Percentiles rank a stretch among this genome's conserved stretches.
phyloP scores from a whole-genome alignment of 2,329 filamentous ascomycete species.

The Scedosporium dehoogii region DNA sequence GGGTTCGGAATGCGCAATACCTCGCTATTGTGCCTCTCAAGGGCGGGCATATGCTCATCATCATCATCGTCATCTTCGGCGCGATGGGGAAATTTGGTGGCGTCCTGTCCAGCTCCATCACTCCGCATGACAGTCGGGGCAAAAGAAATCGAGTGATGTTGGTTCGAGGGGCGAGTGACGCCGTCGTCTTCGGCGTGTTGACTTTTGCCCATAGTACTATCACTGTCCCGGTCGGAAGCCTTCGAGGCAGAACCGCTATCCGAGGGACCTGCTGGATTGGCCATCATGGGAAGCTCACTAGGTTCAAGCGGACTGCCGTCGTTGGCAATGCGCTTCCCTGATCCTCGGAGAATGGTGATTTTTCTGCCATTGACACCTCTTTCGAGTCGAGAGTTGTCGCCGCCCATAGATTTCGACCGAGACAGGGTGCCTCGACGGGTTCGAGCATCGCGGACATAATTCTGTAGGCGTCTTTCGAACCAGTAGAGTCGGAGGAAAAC shows the following conservation, averaged over 20 bases:
- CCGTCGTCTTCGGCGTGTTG: slow-evolving; percentile 4
- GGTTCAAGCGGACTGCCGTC: slow-evolving; percentile 31
- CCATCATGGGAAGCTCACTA: not conserved
- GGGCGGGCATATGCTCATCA: slow-evolving; percentile 25
- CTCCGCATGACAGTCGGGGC: slow-evolving; percentile 55
- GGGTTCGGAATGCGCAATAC: slow-evolving; percentile 85
- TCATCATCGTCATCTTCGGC: slow-evolving; percentile 6
- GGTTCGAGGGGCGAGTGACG: not conserved
- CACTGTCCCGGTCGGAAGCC: slow-evolving; percentile 4
- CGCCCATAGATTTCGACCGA: slow-evolving; percentile 43
- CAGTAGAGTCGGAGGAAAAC: slow-evolving; percentile 92
- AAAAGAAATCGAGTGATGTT: slow-evolving; percentile 46
- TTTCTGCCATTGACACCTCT: slow-evolving; percentile 53
- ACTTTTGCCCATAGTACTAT: slow-evolving; percentile 2
- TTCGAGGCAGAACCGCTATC: slow-evolving; percentile 3
- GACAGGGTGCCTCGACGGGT: slow-evolving; percentile 53
- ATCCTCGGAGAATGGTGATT: slow-evolving; percentile 56
- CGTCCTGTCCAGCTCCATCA: slow-evolving; percentile 41
- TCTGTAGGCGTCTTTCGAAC: slow-evolving; percentile 94
- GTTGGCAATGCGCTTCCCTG: slow-evolving; percentile 49
- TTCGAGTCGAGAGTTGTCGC: slow-evolving; percentile 40
- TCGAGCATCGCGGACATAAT: slow-evolving; percentile 66
- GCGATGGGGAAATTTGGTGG: slow-evolving; percentile 38
- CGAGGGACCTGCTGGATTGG: not conserved
- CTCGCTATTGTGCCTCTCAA: slow-evolving; percentile 70